Conservation (phyloP, 192 early-diverging fungal genomes). For the Backusella macrospora region DNA sequence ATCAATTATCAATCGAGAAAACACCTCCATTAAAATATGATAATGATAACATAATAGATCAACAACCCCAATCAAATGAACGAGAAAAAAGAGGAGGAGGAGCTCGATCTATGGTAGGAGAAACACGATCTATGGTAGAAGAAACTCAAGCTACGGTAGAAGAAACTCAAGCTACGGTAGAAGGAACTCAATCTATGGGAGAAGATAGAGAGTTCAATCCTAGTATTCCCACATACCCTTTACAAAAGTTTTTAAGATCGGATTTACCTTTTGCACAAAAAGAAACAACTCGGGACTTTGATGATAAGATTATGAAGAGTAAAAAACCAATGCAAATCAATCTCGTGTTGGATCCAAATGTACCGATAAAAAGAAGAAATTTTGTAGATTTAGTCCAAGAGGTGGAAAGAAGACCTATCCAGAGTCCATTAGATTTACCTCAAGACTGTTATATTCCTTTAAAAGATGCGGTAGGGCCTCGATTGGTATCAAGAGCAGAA, state of each 20-base stretch:
- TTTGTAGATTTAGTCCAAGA: slow-evolving; percentile 6
- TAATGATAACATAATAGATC: not conserved
- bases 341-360: not conserved
- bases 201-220: not conserved
- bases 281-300: not conserved
- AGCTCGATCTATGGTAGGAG: not conserved
- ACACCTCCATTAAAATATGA: not conserved
- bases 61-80: not conserved
- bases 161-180: not conserved
- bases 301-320: not conserved
- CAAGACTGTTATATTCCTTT: slow-evolving; percentile 6
- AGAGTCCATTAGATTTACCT: slow-evolving; percentile 13
- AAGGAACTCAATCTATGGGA: not conserved
- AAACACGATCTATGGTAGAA: too few relatives aligned
- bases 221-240: not conserved
- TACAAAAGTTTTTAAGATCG: slow-evolving; percentile 19
- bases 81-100: not conserved
- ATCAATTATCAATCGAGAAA: not conserved
- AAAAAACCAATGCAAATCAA: not conserved
- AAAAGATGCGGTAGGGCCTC: not conserved
- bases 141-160: not conserved
- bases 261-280: not conserved
- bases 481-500: slow-evolving; percentile 15
- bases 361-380: not conserved
- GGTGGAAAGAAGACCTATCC: not conserved